A percentile compares a stretch with the other conserved stretches of the same genome.
phyloP scores from a whole-genome alignment of 2,329 filamentous ascomycete genomes.

The Scedosporium boydii region DNA sequence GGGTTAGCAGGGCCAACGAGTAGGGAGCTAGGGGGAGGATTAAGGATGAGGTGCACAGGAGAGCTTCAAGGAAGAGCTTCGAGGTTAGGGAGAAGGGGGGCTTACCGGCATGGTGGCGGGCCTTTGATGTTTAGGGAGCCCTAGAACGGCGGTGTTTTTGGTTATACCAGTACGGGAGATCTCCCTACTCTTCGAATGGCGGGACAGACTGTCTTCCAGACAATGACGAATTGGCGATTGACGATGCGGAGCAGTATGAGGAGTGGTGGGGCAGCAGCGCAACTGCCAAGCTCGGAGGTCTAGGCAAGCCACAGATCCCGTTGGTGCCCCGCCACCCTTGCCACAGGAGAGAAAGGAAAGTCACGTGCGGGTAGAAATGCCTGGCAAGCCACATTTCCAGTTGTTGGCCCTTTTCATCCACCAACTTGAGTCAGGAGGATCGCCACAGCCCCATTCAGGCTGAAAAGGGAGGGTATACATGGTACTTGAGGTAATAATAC shows the following conservation, averaged over 20 bases:
- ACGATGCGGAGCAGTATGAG: constrained; percentile 5
- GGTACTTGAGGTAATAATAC: too few species aligned
- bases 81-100: background rate
- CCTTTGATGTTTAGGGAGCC: constrained; percentile 7
- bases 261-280: constrained; percentile 5
- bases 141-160: background rate
- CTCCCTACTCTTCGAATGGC: background rate
- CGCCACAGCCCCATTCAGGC: constrained; percentile 1
- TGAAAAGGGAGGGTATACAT: background rate
- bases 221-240: background rate
- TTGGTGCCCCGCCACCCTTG: too few species aligned
- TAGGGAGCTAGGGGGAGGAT: constrained; percentile 1
- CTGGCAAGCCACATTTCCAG: too few species aligned
- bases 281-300: background rate
- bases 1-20: constrained; percentile 13
- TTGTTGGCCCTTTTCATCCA: background rate
- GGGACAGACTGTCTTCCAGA: background rate
- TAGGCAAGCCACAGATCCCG: background rate
- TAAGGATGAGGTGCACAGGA: background rate
- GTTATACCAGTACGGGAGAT: background rate
- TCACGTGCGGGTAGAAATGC: background rate
- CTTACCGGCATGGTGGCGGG: constrained; percentile 14
- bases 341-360: background rate
- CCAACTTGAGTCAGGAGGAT: background rate
- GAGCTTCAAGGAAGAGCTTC: background rate